These are phyloP conservation scores for Colletotrichum liriopes DNA, from an alignment of 2,329 filamentous ascomycete genomes.

Conservation along the genomic window DNA sequence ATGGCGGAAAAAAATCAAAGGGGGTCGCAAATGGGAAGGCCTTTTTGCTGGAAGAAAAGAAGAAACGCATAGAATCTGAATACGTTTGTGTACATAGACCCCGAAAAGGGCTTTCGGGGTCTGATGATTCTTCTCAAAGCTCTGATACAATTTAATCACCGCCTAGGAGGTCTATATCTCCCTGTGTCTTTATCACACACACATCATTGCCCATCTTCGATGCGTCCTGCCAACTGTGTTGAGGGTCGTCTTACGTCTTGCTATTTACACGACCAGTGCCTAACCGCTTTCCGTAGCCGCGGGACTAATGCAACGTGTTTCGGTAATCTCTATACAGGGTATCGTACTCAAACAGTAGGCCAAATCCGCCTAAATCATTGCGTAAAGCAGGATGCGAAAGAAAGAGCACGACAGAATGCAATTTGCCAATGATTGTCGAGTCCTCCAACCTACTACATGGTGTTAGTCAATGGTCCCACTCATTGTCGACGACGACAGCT, in stretches of 20 bases:
- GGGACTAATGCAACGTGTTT: neutral
- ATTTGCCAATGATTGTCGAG: neutral
- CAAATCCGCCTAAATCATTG: neutral
- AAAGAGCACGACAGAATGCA: neutral
- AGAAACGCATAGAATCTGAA: slow-evolving; percentile 39
- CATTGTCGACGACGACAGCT: slow-evolving; percentile 17
- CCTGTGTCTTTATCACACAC: slow-evolving; percentile 22
- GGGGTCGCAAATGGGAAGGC: slow-evolving; percentile 35
- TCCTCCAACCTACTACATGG: neutral
- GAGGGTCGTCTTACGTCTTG: neutral
- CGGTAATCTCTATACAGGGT: neutral
- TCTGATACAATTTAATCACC: slow-evolving; percentile 41
- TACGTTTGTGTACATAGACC: slow-evolving; percentile 35
- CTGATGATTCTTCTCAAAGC: slow-evolving; percentile 30
- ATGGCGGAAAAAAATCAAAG: slow-evolving; percentile 28
- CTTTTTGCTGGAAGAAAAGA: slow-evolving; percentile 34
- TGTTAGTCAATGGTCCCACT: slow-evolving; percentile 37
- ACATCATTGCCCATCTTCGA: neutral
- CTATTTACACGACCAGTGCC: neutral
- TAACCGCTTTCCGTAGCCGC: neutral
- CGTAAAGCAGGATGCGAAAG: neutral
- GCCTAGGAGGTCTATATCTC: slow-evolving; percentile 33
- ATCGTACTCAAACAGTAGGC: slow-evolving; percentile 23
- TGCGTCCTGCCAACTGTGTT: no score
- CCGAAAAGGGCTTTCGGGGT: slow-evolving; percentile 23